Conservation (phyloP, 2,329 filamentous ascomycete genomes). For the Venturia pyrina region DNA sequence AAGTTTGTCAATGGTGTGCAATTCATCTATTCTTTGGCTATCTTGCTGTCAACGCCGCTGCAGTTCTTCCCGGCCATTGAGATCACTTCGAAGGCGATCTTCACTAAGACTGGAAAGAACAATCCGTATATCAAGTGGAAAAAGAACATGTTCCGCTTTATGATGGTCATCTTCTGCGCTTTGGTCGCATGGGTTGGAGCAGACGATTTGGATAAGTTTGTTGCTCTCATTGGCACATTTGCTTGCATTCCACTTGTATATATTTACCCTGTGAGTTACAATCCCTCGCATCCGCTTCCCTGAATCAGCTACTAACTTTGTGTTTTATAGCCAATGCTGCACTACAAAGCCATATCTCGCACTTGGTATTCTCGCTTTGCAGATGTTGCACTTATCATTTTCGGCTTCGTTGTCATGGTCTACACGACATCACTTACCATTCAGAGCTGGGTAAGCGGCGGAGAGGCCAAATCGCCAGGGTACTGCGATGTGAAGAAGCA, state of each 20-base stretch:
- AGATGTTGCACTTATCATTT: conserved; percentile 68
- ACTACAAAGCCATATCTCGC: conserved; percentile 70
- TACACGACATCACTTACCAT: conserved; percentile 87
- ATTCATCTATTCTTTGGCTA: conserved; percentile 96
- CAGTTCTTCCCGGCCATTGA: conserved; percentile 97
- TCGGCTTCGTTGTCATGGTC: conserved; percentile 77
- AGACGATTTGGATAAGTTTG: conserved; percentile 92
- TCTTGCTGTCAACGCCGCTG: conserved; percentile 84
- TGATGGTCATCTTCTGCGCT: conserved; percentile 78
- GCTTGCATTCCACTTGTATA: conserved; percentile 95
- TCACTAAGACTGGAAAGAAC: conserved; percentile 91
- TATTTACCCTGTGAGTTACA: conserved; percentile 78
- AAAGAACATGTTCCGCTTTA: conserved; percentile 95
- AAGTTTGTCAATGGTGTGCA: conserved; percentile 93
- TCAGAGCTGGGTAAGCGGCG: conserved; percentile 67
- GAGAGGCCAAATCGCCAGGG: conserved; percentile 43
- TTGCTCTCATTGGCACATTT: conserved; percentile 91
- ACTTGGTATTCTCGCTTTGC: conserved; percentile 56
- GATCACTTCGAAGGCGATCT: conserved; percentile 89
- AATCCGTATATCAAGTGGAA: conserved; percentile 99
- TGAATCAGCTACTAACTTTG: conserved; percentile 22
- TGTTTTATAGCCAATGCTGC: conserved; percentile 67
- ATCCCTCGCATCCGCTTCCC: not conserved
- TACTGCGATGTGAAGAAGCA: conserved; percentile 46
- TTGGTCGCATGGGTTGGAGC: conserved; percentile 86